These are phyloP conservation scores for Aspergillus viridinutans DNA, from an alignment of 2,329 filamentous ascomycete genomes.

Conservation along the genomic window DNA sequence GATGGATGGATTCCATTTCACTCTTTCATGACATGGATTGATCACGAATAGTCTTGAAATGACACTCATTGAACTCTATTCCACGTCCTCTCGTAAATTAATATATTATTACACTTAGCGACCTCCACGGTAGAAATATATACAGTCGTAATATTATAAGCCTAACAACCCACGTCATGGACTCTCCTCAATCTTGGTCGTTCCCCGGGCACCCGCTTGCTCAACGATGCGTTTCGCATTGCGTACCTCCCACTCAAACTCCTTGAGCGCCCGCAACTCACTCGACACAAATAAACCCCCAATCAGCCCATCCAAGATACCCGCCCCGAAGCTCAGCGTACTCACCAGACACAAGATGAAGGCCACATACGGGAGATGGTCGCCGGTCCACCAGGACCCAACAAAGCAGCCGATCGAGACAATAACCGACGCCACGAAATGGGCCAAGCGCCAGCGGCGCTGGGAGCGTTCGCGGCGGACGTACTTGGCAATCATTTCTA, in stretches of 20 bases:
- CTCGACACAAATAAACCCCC: constrained; percentile 80
- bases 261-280: constrained; percentile 75
- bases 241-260: constrained; percentile 90
- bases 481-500: constrained; percentile 67
- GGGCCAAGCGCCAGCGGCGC: constrained; percentile 64
- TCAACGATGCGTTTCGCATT: constrained; percentile 48
- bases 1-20: not conserved
- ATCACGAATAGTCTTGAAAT: not conserved
- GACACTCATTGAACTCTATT: not conserved
- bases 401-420: constrained; percentile 71
- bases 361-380: constrained; percentile 65
- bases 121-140: not conserved
- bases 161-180: not conserved
- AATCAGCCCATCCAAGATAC: constrained; percentile 79
- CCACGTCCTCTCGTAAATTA: not conserved
- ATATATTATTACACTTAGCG: not conserved
- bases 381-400: constrained; percentile 74
- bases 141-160: not conserved
- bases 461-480: constrained; percentile 66
- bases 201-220: not conserved
- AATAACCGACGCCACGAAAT: constrained; percentile 66
- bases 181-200: not conserved
- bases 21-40: not conserved
- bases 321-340: constrained; percentile 70
- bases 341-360: constrained; percentile 78